Base-by-base conservation (phyloP, 192 early-diverging fungal genomes). In the Chytriomyces confervae region DNA sequence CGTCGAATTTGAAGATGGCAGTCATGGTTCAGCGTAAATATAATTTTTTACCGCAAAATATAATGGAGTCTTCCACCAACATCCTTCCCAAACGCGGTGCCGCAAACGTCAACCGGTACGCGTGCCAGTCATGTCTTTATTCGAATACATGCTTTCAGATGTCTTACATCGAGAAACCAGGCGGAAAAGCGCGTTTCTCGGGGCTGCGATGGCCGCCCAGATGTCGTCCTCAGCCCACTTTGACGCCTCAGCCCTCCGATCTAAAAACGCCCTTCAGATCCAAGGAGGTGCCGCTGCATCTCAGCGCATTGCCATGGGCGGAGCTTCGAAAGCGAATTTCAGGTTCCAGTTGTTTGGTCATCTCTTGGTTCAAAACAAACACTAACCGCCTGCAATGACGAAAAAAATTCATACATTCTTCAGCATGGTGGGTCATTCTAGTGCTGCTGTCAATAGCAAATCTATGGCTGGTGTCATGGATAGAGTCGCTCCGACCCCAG, bases 1-100 rank as follows among this genome's bases (percentile, higher is more conserved):
- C 93, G 77, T 97, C 92, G 72, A 99, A 99, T 81, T 98, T 96
- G 85, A 99, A 99, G 77, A 99, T 86, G 73, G 96, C 95, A 53
- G 95, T 70, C 69, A 70, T 70, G 85, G 71, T 97, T 86, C 49
- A 99, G 92, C 36, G 36, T 36, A 36, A 36, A 3, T 36, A 27
- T 27, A 27, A 27, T 36, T 36, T 36, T 36, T 36, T 3, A 0
- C 36, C 4, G 36, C 36, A 36, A 2, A 36, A 36, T 3, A 36
- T 36, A 36, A 36, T 36, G 36, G 36, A 36, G 36, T 36, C 36
- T 36, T 36, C 36, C 36, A 36, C 36, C 36, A 36, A 36, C 36
- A 36, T 36, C 0, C 36, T 36, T 36, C 36, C 36, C 36, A 36
- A 36, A 36, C 36, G 36, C 3, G 36, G 36, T 36, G 36, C 36